phyloP scores from a whole-genome alignment of 768 basidiomycete genomes.

The Coprinellus micaceus region DNA sequence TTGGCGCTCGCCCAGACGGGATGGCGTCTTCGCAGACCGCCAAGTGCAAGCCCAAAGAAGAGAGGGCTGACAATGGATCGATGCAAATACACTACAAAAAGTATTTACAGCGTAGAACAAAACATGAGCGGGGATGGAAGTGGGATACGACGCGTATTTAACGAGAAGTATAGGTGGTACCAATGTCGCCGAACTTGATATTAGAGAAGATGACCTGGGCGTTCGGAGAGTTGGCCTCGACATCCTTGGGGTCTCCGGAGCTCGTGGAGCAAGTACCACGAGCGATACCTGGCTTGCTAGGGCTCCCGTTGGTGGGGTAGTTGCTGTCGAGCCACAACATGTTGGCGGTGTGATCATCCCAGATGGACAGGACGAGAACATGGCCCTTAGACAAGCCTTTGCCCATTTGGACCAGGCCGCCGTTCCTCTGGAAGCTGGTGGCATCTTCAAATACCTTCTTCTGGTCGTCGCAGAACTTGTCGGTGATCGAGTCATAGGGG shows the following conservation, averaged over 20 bases:
- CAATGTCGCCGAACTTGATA: conserved; percentile 47
- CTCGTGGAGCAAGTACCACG: conserved; percentile 45
- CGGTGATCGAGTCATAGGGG: conserved; percentile 42
- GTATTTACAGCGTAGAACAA: not conserved
- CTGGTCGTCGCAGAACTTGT: conserved; percentile 42
- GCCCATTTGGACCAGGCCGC: conserved; percentile 37
- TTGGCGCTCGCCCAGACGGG: too few species aligned
- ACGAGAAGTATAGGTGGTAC: conserved; percentile 32
- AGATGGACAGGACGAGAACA: conserved; percentile 45
- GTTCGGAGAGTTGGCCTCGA: conserved; percentile 34
- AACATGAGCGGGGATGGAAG: not conserved
- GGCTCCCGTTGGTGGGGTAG: conserved; percentile 33
- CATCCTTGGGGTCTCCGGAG: conserved; percentile 38
- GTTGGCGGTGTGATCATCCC: conserved; percentile 47
- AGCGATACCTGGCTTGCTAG: conserved; percentile 35
- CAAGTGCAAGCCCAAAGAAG: too few species aligned
- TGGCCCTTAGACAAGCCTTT: conserved; percentile 39
- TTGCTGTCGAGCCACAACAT: conserved; percentile 51
- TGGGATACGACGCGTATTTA: not conserved
- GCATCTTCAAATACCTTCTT: conserved; percentile 46
- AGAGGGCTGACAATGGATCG: too few species aligned
- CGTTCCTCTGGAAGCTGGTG: conserved; percentile 40
- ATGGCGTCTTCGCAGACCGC: not conserved
- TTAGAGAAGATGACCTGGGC: conserved; percentile 46
- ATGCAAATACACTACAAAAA: too few species aligned